Percentiles rank a stretch among this genome's conserved stretches.
These are phyloP conservation scores for Lathyrus sativus DNA, from an alignment of 306 rosid species.

Conservation along the genomic window DNA sequence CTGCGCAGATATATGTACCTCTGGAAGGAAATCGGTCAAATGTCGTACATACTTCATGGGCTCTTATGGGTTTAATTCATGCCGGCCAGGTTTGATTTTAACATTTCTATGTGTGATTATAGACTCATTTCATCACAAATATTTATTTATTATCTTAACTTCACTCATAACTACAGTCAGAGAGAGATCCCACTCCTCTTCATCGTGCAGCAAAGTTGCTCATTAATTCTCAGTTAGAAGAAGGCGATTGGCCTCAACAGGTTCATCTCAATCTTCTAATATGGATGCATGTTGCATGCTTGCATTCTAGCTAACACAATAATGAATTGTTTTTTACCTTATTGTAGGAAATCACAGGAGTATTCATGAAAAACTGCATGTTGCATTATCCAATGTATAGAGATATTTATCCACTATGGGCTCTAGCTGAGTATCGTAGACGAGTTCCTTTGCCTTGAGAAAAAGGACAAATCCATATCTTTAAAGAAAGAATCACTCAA, in stretches of 20 bases:
- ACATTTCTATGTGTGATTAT: no score
- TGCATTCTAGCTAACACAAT: no score
- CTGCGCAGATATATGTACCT: constrained; percentile 49
- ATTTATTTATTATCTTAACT: background rate
- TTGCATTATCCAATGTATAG: constrained; percentile 71
- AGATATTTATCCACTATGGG: constrained; percentile 74
- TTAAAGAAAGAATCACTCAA: background rate
- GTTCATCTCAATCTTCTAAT: constrained; percentile 21
- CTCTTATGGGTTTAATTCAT: constrained; percentile 66
- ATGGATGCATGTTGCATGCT: no score
- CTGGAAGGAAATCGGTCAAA: constrained; percentile 58
- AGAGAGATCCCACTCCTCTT: constrained; percentile 62
- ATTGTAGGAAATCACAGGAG: constrained; percentile 56
- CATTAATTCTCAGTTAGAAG: constrained; percentile 61
- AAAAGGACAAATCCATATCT: background rate
- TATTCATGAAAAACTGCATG: constrained; percentile 62
- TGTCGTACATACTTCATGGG: constrained; percentile 75
- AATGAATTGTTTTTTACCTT: background rate
- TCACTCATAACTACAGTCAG: constrained; percentile 35
- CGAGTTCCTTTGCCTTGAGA: constrained; percentile 55
- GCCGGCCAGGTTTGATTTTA: constrained; percentile 48
- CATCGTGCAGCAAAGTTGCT: constrained; percentile 58
- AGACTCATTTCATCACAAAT: background rate
- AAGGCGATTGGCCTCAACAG: constrained; percentile 77
- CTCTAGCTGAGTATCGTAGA: constrained; percentile 66